These are phyloP conservation scores for Funneliformis mosseae DNA, from an alignment of 192 early-diverging fungal species.

Conservation along the genomic window DNA sequence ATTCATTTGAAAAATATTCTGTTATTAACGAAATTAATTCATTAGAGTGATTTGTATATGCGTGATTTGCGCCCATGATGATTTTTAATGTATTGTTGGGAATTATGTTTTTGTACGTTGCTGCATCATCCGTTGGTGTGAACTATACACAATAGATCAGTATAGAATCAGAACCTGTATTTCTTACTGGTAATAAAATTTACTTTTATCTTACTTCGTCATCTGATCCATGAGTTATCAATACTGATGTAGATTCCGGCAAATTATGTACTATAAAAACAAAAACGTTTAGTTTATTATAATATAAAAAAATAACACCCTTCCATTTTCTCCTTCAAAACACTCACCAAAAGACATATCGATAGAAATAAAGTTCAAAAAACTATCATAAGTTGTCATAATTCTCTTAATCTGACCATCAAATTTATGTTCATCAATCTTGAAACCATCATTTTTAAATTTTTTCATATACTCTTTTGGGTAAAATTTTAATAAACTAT, in stretches of 20 bases:
- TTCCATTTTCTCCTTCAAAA: not conserved
- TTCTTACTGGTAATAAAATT: too few species aligned
- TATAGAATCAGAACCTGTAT: too few species aligned
- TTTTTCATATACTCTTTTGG: not conserved
- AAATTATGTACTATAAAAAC: not conserved
- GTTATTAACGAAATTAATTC: slow-evolving; percentile 35
- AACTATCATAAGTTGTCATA: not conserved
- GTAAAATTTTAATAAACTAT: not conserved
- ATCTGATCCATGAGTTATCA: not conserved
- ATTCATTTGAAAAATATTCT: slow-evolving; percentile 37
- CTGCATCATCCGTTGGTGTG: slow-evolving; percentile 39
- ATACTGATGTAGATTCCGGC: not conserved
- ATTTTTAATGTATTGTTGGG: slow-evolving; percentile 40
- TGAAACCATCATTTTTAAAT: not conserved
- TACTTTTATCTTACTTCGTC: not conserved
- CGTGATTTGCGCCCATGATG: slow-evolving; percentile 40
- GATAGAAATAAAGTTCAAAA: not conserved
- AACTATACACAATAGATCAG: slow-evolving; percentile 16
- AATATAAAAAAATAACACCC: too few species aligned
- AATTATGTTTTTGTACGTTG: slow-evolving; percentile 40
- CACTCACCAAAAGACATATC: not conserved
- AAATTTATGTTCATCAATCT: not conserved
- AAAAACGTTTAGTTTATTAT: not conserved
- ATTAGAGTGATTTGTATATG: slow-evolving; percentile 31
- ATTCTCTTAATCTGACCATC: not conserved